Conservation (phyloP, 495 filamentous ascomycete species). For the Talaromyces adpressus region DNA sequence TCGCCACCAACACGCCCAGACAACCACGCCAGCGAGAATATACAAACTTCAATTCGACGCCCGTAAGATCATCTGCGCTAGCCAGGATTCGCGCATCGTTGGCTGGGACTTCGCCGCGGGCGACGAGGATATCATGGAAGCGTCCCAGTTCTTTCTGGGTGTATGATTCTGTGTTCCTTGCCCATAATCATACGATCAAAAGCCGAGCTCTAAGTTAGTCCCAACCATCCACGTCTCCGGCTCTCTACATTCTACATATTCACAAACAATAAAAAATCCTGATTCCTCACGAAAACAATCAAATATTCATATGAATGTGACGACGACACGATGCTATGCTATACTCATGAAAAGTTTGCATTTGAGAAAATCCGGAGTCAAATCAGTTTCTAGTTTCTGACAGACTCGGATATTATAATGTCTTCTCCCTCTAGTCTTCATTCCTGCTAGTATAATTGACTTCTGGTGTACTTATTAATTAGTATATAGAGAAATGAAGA, state of each 20-base stretch:
- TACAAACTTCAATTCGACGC: slow-evolving; percentile 98
- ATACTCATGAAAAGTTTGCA: neutral
- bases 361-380: neutral
- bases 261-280: neutral
- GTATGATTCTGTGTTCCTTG: slow-evolving; percentile 16
- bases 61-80: slow-evolving; percentile 88
- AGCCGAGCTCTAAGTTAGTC: neutral
- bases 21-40: slow-evolving; percentile 48
- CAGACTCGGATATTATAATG: neutral
- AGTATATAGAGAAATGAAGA: neutral
- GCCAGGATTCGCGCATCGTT: slow-evolving; percentile 82
- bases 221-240: neutral
- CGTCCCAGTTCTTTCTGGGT: slow-evolving; percentile 63
- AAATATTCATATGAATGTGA: neutral
- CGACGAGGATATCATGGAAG: slow-evolving; percentile 77
- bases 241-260: neutral
- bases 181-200: slow-evolving; percentile 4
- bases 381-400: neutral
- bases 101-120: slow-evolving; percentile 96
- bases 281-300: neutral
- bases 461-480: neutral
- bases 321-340: neutral
- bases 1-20: neutral
- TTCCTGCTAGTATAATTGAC: neutral
- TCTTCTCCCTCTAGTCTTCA: neutral